Evolutionary conservation across 2,329 filamentous ascomycete species (phyloP), one percentile per base, ranked within the genome.

Genomic region (Dothideomycetes sp.): DNA sequence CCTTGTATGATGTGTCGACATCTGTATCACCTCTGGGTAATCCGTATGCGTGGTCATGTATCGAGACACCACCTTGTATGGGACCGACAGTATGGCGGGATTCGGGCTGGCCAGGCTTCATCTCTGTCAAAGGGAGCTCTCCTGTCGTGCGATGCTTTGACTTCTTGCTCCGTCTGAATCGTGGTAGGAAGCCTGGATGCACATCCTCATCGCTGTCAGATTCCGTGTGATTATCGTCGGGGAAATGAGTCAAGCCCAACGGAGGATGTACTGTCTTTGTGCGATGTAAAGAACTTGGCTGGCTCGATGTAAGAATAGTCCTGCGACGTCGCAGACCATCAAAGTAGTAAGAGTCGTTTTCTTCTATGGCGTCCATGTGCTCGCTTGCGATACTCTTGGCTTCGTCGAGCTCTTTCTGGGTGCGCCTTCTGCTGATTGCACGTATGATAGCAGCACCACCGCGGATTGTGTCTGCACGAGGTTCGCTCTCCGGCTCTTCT

Each of bases 401-500:
- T 59, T 96, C 91, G 31, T 84, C 77, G 6, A 78, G 70, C 58
- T 96, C 85, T 68, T 82, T 82, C 56, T 81, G 82, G 46, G 82
- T 75, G 46, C 91, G 74, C 0, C 80, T 73, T 9, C 71, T 71
- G 0, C 87, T 95, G 35, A 98, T 71, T 11, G 84, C 78, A 47
- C 91, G 78, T 39, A 98, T 73, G 45, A 98, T 86, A 33, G 87
- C 86, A 5, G 85, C 88, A 12, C 89, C 71, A 46, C 89, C 91
- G 50, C 91, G 84, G 54, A 98, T 93, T 8, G 91, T 87, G 60
- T 98, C 91, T 11, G 91, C 91, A 57, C 94, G 93, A 39, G 91
- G 91, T 54, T 98, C 91, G 11, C 83, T 82, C 61, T 98, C 91
- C n/a, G 88, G 83, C 58, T 96, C 87, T 58, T 94, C 86, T 56